phyloP scores from a whole-genome alignment of 208 protist species.

The Trypanosoma melophagium region DNA sequence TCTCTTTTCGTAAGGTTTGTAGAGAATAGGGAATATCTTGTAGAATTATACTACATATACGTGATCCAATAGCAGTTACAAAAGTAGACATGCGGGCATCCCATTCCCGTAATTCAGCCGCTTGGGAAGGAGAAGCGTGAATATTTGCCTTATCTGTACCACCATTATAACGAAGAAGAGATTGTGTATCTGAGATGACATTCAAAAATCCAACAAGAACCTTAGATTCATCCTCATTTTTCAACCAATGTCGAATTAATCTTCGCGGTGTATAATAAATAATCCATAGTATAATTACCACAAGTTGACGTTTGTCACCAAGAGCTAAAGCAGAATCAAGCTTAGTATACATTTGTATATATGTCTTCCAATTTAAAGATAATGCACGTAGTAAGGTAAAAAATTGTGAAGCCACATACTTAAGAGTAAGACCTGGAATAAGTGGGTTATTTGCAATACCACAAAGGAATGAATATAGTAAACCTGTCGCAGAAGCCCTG shows the following conservation, averaged over 20 bases:
- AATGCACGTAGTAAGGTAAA: slow-evolving; percentile 54
- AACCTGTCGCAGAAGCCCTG: slow-evolving; percentile 37
- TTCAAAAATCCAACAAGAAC: slow-evolving; percentile 66
- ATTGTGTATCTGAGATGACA: slow-evolving; percentile 70
- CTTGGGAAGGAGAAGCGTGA: background rate
- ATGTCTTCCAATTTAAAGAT: slow-evolving; percentile 62
- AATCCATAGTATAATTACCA: slow-evolving; percentile 73
- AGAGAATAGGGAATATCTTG: slow-evolving; percentile 53
- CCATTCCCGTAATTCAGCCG: slow-evolving; percentile 42
- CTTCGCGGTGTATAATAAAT: slow-evolving; percentile 67
- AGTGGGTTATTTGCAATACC: slow-evolving; percentile 60
- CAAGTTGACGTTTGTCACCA: slow-evolving; percentile 66
- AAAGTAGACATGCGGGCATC: slow-evolving; percentile 79
- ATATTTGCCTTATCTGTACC: slow-evolving; percentile 34
- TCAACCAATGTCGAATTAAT: slow-evolving; percentile 51
- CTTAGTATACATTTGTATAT: slow-evolving; percentile 61
- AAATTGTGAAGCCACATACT: slow-evolving; percentile 71
- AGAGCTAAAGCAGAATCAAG: slow-evolving; percentile 30
- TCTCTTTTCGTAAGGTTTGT: slow-evolving; percentile 59
- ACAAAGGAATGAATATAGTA: slow-evolving; percentile 73
- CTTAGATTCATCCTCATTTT: slow-evolving; percentile 44
- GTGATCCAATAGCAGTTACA: slow-evolving; percentile 65
- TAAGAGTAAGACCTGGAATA: slow-evolving; percentile 54
- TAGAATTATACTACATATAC: slow-evolving; percentile 64
- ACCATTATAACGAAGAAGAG: slow-evolving; percentile 64